Evolutionary conservation across 257 asterid genomes (phyloP), one percentile per base, ranked within the genome.

Genomic region (Agastache rugosa): DNA sequence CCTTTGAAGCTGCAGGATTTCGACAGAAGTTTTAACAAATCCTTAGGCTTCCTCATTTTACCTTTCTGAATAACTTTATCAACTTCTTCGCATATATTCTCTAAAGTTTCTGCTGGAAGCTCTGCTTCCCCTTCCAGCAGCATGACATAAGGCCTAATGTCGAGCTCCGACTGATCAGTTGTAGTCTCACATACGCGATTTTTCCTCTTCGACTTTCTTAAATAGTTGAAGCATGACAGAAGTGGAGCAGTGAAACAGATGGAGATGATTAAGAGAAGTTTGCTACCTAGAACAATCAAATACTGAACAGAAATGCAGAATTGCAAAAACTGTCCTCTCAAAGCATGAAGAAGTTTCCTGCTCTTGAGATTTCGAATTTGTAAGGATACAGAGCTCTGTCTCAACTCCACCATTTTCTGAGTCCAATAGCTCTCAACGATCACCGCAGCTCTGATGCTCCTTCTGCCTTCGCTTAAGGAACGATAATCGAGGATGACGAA

Each of bases 91-190:
- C 64, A 68, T 34, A 85, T 83, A 69, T 65, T 78, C 45, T 77
- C 20, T 74, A 65, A 37, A 81, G 75, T 7, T 29, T 74, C 22
- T 31, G 66, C 3, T 2, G 87, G 87, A 41, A 85, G 41, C 71
- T 78, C 83, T 0, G 63, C 79, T 68, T 88, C 87, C 0, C 86
- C 90, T 62, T 81, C 85, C 3, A 87, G 89, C 19, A 82, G 77
- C 79, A 88, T 73, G 12, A 85, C 87, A 58, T 77, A 84, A 14
- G 45, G 64, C 60, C 68, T 73, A 6, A 85, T 70, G 31, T 79
- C 81, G 12, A n/a, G 23, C 78, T 63, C 84, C 16, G 67, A 11
- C 34, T n/a, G n/a, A n/a, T 61, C 25, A 10, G 4, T 6, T 19
- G 16, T 1, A 10, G 35, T 31, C 5, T 31, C 35, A 31, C 44